Percentiles rank a stretch among this genome's conserved stretches.
phyloP scores from a whole-genome alignment of 768 basidiomycete genomes.

The Boletus reticulatus region DNA sequence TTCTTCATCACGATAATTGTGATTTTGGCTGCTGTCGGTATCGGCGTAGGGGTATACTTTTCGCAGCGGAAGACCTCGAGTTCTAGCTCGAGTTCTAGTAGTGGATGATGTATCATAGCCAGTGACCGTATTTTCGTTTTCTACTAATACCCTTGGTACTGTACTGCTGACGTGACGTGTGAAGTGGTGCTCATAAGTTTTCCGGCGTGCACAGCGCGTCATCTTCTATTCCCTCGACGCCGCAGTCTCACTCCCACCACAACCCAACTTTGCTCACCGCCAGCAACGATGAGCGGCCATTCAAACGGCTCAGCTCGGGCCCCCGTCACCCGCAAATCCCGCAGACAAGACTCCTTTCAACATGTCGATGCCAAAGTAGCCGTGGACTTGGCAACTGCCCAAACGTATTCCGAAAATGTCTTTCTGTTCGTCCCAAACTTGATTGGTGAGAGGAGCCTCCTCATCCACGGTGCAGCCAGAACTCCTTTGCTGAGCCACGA shows the following conservation, averaged over 20 bases:
- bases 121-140: no score
- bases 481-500: not conserved
- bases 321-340: conserved; percentile 29
- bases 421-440: conserved; percentile 97
- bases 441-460: conserved; percentile 60
- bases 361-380: conserved; percentile 83
- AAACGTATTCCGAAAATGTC: conserved; percentile 90
- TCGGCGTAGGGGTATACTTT: conserved; percentile 32
- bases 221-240: conserved; percentile 4
- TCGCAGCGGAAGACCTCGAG: conserved; percentile 1
- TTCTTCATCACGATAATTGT: conserved; percentile 62
- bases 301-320: conserved; percentile 31
- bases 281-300: conserved; percentile 24
- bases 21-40: conserved; percentile 45
- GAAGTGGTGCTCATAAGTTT: conserved; percentile 4
- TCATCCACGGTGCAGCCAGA: not conserved
- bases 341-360: conserved; percentile 57
- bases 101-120: not conserved
- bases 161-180: conserved; percentile 20
- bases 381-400: conserved; percentile 83
- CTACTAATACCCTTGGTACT: no score
- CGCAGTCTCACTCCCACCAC: not conserved
- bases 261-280: not conserved
- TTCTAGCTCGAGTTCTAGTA: not conserved
- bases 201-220: conserved; percentile 13